Conservation (phyloP, 768 basidiomycete species). For the Epithele typhae region DNA sequence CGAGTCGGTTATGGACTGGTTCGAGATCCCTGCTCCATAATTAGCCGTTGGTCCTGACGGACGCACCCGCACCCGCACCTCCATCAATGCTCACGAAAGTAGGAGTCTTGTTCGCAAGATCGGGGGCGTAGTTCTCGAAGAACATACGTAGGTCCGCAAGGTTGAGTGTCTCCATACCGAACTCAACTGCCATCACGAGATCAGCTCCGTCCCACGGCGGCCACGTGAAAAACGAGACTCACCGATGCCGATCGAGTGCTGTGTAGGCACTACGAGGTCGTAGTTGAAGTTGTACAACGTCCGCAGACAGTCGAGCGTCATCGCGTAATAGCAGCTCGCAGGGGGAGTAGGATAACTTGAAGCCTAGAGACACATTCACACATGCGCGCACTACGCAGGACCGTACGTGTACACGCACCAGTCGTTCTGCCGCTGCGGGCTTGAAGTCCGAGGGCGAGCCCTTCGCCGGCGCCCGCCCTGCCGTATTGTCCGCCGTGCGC, state of each 20-base stretch:
- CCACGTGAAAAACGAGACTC: slow-evolving; percentile 10
- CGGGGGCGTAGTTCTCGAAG: slow-evolving; percentile 33
- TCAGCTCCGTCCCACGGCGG: too few species aligned
- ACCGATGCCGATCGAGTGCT: slow-evolving; percentile 28
- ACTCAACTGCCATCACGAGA: slow-evolving; percentile 30
- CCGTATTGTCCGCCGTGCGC: neutral
- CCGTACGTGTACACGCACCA: too few species aligned
- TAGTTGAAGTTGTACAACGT: slow-evolving; percentile 28
- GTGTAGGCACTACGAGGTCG: slow-evolving; percentile 11
- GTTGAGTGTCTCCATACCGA: slow-evolving; percentile 36
- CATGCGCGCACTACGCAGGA: too few species aligned
- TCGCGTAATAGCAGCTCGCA: slow-evolving; percentile 18
- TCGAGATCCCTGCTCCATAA: too few species aligned
- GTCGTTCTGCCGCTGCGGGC: too few species aligned
- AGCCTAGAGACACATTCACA: too few species aligned
- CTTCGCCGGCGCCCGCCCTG: too few species aligned
- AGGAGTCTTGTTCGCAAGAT: slow-evolving; percentile 35
- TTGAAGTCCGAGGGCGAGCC: too few species aligned
- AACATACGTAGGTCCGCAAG: slow-evolving; percentile 39
- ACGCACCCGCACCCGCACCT: too few species aligned
- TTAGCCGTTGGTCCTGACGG: too few species aligned
- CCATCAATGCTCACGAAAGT: slow-evolving; percentile 19
- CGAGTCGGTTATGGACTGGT: too few species aligned
- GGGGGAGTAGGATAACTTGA: too few species aligned
- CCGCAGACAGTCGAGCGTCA: slow-evolving; percentile 27